Evolutionary conservation across 768 basidiomycete genomes (phyloP).

Genomic region (Pisolithus sp.): DNA sequence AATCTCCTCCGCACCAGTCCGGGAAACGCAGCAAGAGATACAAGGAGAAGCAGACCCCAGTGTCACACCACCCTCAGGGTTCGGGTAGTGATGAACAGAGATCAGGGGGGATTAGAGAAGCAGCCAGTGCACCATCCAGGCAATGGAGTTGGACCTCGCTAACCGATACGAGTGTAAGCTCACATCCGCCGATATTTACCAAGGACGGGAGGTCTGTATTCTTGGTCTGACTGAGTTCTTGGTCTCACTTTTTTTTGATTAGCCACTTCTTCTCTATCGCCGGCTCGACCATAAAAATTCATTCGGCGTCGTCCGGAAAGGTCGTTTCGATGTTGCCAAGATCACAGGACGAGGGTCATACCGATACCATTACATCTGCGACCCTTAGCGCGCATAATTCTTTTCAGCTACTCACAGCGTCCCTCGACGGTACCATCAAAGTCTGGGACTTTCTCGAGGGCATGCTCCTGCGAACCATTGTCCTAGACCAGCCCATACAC

Average conservation of each 20-base stretch:
- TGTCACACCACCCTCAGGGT: conserved; percentile 15
- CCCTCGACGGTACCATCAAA: conserved; percentile 75
- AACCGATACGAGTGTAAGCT: conserved; percentile 60
- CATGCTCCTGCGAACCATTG: conserved; percentile 66
- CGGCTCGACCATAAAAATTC: conserved; percentile 77
- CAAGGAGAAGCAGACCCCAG: conserved; percentile 38
- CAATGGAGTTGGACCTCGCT: conserved; percentile 61
- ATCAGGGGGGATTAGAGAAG: neutral
- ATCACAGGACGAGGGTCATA: conserved; percentile 35
- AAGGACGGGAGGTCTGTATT: conserved; percentile 73
- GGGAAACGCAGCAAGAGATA: conserved; percentile 33
- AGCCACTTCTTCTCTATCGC: conserved; percentile 89
- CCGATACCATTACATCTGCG: conserved; percentile 62
- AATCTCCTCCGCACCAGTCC: conserved; percentile 14
- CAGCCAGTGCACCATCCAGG: conserved; percentile 8
- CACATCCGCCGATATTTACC: conserved; percentile 72
- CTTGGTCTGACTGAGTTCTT: conserved; percentile 2
- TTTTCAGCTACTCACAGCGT: conserved; percentile 84
- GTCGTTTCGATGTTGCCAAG: conserved; percentile 77
- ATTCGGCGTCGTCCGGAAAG: conserved; percentile 71
- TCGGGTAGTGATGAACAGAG: conserved; percentile 4
- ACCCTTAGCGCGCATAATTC: conserved; percentile 79
- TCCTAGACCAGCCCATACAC: conserved; percentile 62
- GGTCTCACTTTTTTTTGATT: conserved; percentile 8
- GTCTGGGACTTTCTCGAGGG: conserved; percentile 95